phyloP scores from a whole-genome alignment of 257 asterid genomes.

The Vinca minor region DNA sequence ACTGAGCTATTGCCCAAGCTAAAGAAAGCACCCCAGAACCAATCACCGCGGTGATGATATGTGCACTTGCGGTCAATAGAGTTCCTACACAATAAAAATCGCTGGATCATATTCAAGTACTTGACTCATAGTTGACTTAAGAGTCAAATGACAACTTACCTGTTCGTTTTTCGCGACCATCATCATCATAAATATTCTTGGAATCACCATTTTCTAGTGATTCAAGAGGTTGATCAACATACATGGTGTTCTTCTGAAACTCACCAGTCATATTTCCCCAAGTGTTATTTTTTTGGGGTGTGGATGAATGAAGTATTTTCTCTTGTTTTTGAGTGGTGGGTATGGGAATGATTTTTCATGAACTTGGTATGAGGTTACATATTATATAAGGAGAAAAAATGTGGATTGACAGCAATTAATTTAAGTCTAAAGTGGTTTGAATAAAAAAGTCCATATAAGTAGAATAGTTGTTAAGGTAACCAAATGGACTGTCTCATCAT shows the following conservation, averaged over 20 bases:
- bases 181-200: slow-evolving; percentile 57
- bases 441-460: slow-evolving; percentile 5
- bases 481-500: not conserved
- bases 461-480: not conserved
- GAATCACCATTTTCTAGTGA: slow-evolving; percentile 26
- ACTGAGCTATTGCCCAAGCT: slow-evolving; percentile 85
- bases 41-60: slow-evolving; percentile 78
- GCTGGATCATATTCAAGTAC: no score
- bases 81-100: slow-evolving; percentile 51
- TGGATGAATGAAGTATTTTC: not conserved
- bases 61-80: slow-evolving; percentile 58
- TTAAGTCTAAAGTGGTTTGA: slow-evolving; percentile 1
- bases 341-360: not conserved
- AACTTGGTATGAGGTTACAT: not conserved
- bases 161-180: slow-evolving; percentile 62
- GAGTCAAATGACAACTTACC: no score
- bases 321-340: not conserved
- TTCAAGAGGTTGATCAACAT: slow-evolving; percentile 24
- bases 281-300: slow-evolving; percentile 11
- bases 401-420: not conserved
- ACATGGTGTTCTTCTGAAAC: slow-evolving; percentile 25
- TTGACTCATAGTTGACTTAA: no score
- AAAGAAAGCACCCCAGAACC: slow-evolving; percentile 82
- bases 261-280: slow-evolving; percentile 30
- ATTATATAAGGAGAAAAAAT: not conserved